Base-by-base conservation (phyloP, 2,329 filamentous ascomycete genomes). In the Aureobasidium mangrovei region DNA sequence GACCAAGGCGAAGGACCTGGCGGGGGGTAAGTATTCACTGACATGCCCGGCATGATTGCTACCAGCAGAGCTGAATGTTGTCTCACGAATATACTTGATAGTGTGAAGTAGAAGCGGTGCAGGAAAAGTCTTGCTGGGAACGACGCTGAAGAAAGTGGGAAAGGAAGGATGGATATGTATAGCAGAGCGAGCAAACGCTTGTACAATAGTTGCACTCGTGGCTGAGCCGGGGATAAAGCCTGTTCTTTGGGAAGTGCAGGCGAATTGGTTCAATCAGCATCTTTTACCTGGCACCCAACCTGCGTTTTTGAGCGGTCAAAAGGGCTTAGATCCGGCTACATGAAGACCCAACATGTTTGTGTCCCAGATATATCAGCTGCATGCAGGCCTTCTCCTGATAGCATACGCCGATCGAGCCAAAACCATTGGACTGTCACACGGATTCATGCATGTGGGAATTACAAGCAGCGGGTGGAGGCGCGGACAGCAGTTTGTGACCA, bases 341-440 rank as follows among this genome's bases (percentile, higher is more conserved):
- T 47, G 24, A 18, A 8, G 24, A 26, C 32, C 35, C 28, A 40
- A 10, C 28, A 32, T 49, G 46, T 49, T 49, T 29, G 46, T 38
- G 40, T 29, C 31, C 46, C 35, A 27, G 35, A 32, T 49, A 27
- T 32, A 24, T 24, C 38, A 9, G 46, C 35, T 32, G 28, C 40
- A 49, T 49, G 46, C 35, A 49, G 8, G 36, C 35, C 31, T 40
- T 40, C 31, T 26, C 9, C 7, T 31, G 32, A 31, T 12, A 10
- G 12, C 40, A 36, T 49, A 39, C 32, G 46, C 31, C 18, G 18
- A 18, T 38, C 4, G 32, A 8, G 8, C 12, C n/a, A 4, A 18
- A 7, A 31, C 40, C 18, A 49, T 49, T 49, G 46, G 46, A 39
- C n/a, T 24, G 35, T 49, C 35, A 49, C 46, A 49, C 46, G 46